phyloP scores from a whole-genome alignment of 1,284 basidiomycete species.

The Fistulinella cinereoalba region DNA sequence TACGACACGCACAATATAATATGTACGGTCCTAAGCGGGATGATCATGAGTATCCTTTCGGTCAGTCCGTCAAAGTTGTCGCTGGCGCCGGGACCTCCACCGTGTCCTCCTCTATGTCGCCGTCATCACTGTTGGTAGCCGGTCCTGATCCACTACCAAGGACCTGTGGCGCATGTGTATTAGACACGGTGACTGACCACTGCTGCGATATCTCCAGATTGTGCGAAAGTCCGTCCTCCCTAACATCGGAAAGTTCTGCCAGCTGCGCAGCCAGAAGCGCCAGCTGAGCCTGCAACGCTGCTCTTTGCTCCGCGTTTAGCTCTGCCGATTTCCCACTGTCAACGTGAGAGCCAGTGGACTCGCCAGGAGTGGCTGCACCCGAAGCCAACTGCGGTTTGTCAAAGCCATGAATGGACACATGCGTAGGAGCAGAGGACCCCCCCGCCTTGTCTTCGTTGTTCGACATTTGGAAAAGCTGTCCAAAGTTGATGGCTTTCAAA shows the following conservation, averaged over 20 bases:
- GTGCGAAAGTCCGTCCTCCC: conserved; percentile 31
- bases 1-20: too few species aligned
- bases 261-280: conserved; percentile 62
- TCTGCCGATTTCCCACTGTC: conserved; percentile 15
- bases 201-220: conserved; percentile 24
- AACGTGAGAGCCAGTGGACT: neutral
- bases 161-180: neutral
- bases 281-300: conserved; percentile 61
- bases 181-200: neutral
- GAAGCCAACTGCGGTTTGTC: conserved; percentile 5
- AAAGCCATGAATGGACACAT: neutral
- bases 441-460: conserved; percentile 34
- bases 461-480: conserved; percentile 44
- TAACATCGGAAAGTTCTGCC: conserved; percentile 50
- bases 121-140: conserved; percentile 32
- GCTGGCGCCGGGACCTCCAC: conserved; percentile 30
- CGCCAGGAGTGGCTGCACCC: conserved; percentile 1
- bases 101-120: conserved; percentile 37
- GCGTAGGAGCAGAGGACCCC: conserved; percentile 6
- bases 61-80: conserved; percentile 43
- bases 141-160: conserved; percentile 18
- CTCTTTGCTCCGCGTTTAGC: conserved; percentile 43
- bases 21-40: too few species aligned
- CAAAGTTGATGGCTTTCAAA: conserved; percentile 71
- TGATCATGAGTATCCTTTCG: conserved; percentile 13